phyloP scores from a whole-genome alignment of 2,329 filamentous ascomycete species.

The Aureobasidium sp. region DNA sequence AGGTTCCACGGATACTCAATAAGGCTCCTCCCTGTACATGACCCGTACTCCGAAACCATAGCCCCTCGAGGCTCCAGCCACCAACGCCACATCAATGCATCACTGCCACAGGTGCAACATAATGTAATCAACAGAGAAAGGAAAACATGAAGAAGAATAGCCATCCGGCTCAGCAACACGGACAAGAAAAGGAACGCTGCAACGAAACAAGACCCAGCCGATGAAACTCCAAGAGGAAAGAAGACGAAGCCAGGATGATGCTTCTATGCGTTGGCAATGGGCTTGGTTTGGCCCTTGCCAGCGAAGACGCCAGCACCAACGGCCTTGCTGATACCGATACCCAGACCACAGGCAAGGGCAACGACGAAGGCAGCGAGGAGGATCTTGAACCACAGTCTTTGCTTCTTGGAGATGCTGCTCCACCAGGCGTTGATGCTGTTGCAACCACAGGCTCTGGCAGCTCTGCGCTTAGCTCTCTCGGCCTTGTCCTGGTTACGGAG shows the following conservation, averaged over 20 bases:
- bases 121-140: slow-evolving; percentile 1
- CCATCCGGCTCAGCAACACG: not conserved
- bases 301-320: slow-evolving; percentile 44
- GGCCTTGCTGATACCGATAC: slow-evolving; percentile 43
- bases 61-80: not conserved
- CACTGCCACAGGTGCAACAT: slow-evolving; percentile 9
- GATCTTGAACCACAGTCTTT: slow-evolving; percentile 40
- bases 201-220: not conserved
- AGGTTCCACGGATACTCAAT: not conserved
- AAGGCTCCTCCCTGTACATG: not conserved
- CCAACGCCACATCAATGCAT: slow-evolving; percentile 12
- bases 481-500: slow-evolving; percentile 33
- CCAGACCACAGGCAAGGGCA: slow-evolving; percentile 41
- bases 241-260: not conserved
- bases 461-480: slow-evolving; percentile 28
- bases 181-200: not conserved
- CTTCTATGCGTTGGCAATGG: slow-evolving; percentile 13
- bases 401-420: slow-evolving; percentile 36
- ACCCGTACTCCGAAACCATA: slow-evolving; percentile 4
- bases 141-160: slow-evolving; percentile 3
- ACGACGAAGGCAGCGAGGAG: slow-evolving; percentile 39
- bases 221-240: not conserved
- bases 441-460: slow-evolving; percentile 31
- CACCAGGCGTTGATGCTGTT: slow-evolving; percentile 27
- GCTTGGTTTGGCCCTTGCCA: slow-evolving; percentile 31